Evolutionary conservation across 2,329 filamentous ascomycete species (phyloP), one percentile per base, ranked within the genome.

Genomic region (Pestalotiopsis sp.): DNA sequence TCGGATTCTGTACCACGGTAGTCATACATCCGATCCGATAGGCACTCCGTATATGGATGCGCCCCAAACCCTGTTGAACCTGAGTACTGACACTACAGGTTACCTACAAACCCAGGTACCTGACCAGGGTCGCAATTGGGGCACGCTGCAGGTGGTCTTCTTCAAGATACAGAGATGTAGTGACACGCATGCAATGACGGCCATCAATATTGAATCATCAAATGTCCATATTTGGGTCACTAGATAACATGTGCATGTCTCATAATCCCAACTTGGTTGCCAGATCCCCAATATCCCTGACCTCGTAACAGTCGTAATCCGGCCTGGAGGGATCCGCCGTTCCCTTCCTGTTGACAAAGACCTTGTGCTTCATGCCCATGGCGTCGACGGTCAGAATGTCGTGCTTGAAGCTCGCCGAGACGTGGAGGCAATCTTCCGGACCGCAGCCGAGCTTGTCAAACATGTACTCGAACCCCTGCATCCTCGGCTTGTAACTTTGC

Each of bases 391-490:
- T 60, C 20, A 27, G 31, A 3, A 60, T 60, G 7, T 60, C 57
- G 5, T 60, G 23, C 57, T 60, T 27, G 23, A 60, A 60, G 57
- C 57, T 60, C 2, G 20, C 23, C 31, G 57, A 60, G 9, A 60
- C 57, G 9, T 60, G 57, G 57, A 60, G 57, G 25, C 57, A 60
- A 25, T 60, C 57, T 23, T 60, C 20, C 13, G 57, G 57, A 1
- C 11, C 12, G 31, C 57, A 60, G 14, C 57, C 57, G 9, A 60
- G 57, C 20, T 60, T 31, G 57, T 60, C 57, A 60, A 60, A 60
- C 57, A 60, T 60, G 57, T 60, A 60, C 31, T 60, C 57, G 57
- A 60, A 60, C 4, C 57, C 57, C 20, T 60, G 57, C 57, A 60
- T 60, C 57, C 25, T 60, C 31, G 57, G 57, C 57, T 60, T 60